Conservation (phyloP, 805 yeast species). For the Wickerhamiella allomyrinae region DNA sequence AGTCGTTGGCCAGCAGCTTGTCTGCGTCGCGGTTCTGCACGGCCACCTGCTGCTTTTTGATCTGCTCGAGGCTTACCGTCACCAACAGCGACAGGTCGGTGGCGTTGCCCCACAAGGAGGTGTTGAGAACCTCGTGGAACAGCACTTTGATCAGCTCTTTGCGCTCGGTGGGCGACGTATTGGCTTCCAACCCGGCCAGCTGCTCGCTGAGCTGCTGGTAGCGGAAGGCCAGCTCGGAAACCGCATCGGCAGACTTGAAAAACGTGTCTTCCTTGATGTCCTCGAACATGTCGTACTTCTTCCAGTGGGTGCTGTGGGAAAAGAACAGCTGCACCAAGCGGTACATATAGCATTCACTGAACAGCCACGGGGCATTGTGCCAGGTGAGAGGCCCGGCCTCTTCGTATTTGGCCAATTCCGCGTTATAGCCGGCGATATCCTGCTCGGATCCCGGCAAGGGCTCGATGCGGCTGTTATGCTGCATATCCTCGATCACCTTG, state of each 20-base stretch:
- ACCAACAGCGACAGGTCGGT: constrained; percentile 84
- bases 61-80: constrained; percentile 58
- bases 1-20: constrained; percentile 64
- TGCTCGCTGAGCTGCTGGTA: constrained; percentile 31
- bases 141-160: constrained; percentile 36
- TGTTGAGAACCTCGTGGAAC: constrained; percentile 72
- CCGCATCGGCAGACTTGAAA: constrained; percentile 58
- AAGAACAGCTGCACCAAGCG: constrained; percentile 29
- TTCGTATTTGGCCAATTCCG: constrained; percentile 28
- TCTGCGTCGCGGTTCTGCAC: constrained; percentile 72
- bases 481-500: constrained; percentile 27
- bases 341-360: constrained; percentile 72
- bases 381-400: constrained; percentile 36
- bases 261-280: constrained; percentile 61
- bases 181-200: constrained; percentile 7
- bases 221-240: constrained; percentile 63
- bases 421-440: constrained; percentile 47
- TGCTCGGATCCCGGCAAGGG: constrained; percentile 32
- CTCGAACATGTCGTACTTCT: constrained; percentile 58
- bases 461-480: constrained; percentile 28
- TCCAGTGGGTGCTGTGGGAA: constrained; percentile 29
- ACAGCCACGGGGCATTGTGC: constrained; percentile 84
- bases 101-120: constrained; percentile 96
- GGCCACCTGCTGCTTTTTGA: constrained; percentile 73
- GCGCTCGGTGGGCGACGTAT: constrained; percentile 1